Base-by-base conservation (phyloP, 352 stramenopile genomes). In the Phytopythium litorale region DNA sequence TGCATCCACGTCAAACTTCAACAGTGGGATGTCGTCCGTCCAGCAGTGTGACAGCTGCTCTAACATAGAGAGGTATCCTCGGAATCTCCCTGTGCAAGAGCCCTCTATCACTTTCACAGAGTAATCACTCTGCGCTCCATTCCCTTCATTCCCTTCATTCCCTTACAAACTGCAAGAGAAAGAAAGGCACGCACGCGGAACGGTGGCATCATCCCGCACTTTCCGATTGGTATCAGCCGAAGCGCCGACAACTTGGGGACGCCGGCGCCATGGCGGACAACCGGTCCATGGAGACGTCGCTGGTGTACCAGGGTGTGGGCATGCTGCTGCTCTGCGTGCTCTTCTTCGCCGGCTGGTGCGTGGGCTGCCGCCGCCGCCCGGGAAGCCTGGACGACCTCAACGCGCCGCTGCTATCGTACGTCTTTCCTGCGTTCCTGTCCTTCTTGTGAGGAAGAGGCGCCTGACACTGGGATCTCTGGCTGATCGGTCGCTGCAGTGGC, bases 291-390 rank as follows among this genome's bases (percentile, higher is more conserved):
- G 58, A 74, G 67, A 48, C 72, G 43, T 76, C 72, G 23, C 70
- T 87, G 77, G 42, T 87, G 23, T 87, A 89, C 59, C 79, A 89
- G 66, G 76, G 69, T 43, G 62, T 81, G 33, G 75, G 79, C 40
- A 81, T 84, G 72, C 35, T 84, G 49, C 52, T 86, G 58, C 59
- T 89, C 21, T 81, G 68, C 63, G 23, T 79, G 56, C 68, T 85
- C 55, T 85, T 88, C 62, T 62, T 88, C 59, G 58, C 78, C 8
- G 66, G 84, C 33, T 88, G 78, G 72, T 70, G 73, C 46, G 68
- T 79, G 58, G 76, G 75, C 35, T 81, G 77, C 67, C 73, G 70
- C 28, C 69, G 69, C 30, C 75, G 72, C 50, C 21, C 37, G 16
- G 66, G 65, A 19, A 67, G 76, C 45, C 49, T 83, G 6, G 56